A percentile compares a stretch with the other conserved stretches of the same genome.
Conservation (phyloP, 345 rosid genomes). For the Rhodamnia argentea region DNA sequence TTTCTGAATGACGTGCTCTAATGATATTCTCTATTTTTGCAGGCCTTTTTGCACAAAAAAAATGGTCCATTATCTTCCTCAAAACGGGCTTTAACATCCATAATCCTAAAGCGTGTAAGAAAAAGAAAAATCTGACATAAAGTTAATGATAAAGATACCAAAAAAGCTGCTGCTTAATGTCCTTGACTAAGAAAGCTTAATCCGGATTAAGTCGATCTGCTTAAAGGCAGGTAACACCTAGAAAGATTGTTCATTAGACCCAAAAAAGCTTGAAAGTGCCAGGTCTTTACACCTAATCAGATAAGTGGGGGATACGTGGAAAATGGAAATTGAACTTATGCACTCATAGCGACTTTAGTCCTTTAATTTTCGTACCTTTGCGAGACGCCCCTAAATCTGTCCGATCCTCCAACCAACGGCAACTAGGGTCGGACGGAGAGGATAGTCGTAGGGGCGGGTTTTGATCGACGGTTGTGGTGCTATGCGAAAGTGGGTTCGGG, state of each 20-base stretch:
- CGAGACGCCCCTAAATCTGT: background rate
- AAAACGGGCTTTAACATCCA: background rate
- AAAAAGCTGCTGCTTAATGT: background rate
- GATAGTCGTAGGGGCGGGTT: background rate
- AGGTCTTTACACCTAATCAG: slow-evolving; percentile 10
- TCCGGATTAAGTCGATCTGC: background rate
- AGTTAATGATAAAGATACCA: background rate
- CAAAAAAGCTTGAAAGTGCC: background rate
- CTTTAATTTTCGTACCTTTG: background rate
- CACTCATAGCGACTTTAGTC: background rate
- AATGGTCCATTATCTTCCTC: background rate
- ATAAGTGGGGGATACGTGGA: background rate
- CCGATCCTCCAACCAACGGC: background rate
- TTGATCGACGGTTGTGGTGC: background rate
- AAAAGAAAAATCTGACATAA: background rate
- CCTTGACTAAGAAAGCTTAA: background rate
- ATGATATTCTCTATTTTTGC: background rate
- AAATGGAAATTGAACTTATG: background rate
- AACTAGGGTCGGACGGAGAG: background rate
- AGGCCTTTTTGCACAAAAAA: background rate
- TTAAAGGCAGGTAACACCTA: background rate
- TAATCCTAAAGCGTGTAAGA: background rate
- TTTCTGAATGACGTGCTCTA: background rate
- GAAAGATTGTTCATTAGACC: background rate
- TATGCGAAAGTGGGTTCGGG: background rate